A percentile compares a stretch with the other conserved stretches of the same genome.
Conservation (phyloP, 805 yeast genomes). For the Yueomyces sinensis region DNA sequence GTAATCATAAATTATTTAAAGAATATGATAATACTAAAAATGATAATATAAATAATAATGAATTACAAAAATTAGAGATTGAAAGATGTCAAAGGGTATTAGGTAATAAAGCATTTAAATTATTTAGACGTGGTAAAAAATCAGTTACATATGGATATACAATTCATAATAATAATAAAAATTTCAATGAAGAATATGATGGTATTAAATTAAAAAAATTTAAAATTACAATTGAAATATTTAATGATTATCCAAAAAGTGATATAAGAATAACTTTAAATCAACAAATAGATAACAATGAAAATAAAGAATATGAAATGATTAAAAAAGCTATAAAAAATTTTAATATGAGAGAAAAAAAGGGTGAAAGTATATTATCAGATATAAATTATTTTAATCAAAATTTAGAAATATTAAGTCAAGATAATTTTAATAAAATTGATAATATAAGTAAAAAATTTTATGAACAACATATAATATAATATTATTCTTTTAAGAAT, state of each 20-base stretch:
- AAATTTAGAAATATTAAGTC: constrained; percentile 7
- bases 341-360: constrained; percentile 9
- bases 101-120: constrained; percentile 8
- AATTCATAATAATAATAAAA: constrained; percentile 1
- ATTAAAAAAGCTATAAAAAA: constrained; percentile 8
- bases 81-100: constrained; percentile 9
- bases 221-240: constrained; percentile 10
- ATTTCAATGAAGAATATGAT: too few species aligned
- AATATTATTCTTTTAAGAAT: constrained; percentile 54
- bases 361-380: constrained; percentile 8
- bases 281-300: not conserved
- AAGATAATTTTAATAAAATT: constrained; percentile 6
- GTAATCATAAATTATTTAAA: not conserved
- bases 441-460: constrained; percentile 9
- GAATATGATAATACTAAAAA: not conserved
- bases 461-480: constrained; percentile 2
- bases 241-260: constrained; percentile 15
- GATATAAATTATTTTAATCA: constrained; percentile 16
- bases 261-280: constrained; percentile 10
- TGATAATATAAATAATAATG: not conserved
- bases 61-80: constrained; percentile 8
- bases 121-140: constrained; percentile 11
- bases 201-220: constrained; percentile 2
- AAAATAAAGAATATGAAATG: not conserved
- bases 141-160: constrained; percentile 13